phyloP scores from a whole-genome alignment of 305 asterid genomes.

The Fraxinus greggii region DNA sequence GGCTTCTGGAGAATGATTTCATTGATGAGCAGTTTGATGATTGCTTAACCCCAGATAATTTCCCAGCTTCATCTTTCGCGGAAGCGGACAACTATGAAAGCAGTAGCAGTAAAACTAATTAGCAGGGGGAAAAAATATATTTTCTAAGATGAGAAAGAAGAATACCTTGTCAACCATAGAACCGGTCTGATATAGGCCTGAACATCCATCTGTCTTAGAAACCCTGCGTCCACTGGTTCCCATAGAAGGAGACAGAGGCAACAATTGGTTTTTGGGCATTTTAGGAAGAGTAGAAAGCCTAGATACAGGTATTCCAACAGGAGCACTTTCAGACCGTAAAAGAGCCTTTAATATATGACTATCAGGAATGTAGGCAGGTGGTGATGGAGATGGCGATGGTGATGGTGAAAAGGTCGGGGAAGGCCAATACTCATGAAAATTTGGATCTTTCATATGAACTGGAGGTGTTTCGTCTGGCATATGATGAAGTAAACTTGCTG shows the following conservation, averaged over 20 bases:
- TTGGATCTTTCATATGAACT: slow-evolving; percentile 43
- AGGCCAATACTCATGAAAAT: slow-evolving; percentile 70
- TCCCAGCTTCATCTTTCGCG: slow-evolving; percentile 48
- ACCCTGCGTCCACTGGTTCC: slow-evolving; percentile 35
- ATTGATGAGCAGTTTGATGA: slow-evolving; percentile 49
- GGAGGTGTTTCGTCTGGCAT: slow-evolving; percentile 43
- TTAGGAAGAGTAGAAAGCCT: slow-evolving; percentile 48
- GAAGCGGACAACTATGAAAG: slow-evolving; percentile 45
- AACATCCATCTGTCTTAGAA: slow-evolving; percentile 38
- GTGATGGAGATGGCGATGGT: slow-evolving; percentile 71
- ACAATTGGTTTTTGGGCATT: slow-evolving; percentile 41
- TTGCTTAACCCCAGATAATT: slow-evolving; percentile 35
- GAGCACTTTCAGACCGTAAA: slow-evolving; percentile 72
- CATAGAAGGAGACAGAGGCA: slow-evolving; percentile 51
- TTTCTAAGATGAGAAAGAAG: slow-evolving; percentile 5
- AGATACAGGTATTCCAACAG: slow-evolving; percentile 59
- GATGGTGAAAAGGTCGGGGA: slow-evolving; percentile 53
- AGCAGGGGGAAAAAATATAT: background rate
- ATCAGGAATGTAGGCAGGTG: slow-evolving; percentile 49
- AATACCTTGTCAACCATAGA: slow-evolving; percentile 59
- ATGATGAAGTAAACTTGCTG: slow-evolving; percentile 47
- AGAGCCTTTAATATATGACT: slow-evolving; percentile 47
- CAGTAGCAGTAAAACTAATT: slow-evolving; percentile 1
- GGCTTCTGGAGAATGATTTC: slow-evolving; percentile 61
- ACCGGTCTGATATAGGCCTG: slow-evolving; percentile 41